Evolutionary conservation across 2,329 filamentous ascomycete genomes (phyloP).

Genomic region (Nothopassalora personata): DNA sequence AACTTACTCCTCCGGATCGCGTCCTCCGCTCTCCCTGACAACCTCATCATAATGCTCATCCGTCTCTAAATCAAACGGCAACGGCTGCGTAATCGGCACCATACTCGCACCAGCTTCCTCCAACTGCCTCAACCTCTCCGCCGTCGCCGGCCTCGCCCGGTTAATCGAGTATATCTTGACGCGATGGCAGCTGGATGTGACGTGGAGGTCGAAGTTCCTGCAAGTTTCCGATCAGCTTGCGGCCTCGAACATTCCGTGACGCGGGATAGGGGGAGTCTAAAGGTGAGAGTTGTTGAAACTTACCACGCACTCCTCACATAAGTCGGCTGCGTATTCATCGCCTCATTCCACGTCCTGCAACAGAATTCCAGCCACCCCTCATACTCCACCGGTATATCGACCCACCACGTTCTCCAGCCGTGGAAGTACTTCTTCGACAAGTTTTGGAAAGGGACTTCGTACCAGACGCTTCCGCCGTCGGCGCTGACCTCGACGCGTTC

Average conservation of each 20-base stretch:
- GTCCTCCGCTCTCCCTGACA: neutral
- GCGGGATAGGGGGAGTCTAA: too few relatives aligned
- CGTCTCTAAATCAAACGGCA: slow-evolving; percentile 46
- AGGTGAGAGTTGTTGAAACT: too few relatives aligned
- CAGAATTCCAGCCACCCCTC: slow-evolving; percentile 46
- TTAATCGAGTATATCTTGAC: slow-evolving; percentile 61
- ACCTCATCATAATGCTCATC: slow-evolving; percentile 45
- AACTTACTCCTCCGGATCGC: neutral
- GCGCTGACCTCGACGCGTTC: slow-evolving; percentile 59
- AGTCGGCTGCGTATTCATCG: slow-evolving; percentile 44
- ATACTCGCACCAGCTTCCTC: slow-evolving; percentile 46
- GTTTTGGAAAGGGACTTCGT: slow-evolving; percentile 56
- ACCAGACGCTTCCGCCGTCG: slow-evolving; percentile 62
- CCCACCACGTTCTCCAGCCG: slow-evolving; percentile 61
- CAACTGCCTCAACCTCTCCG: slow-evolving; percentile 47
- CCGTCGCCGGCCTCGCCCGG: slow-evolving; percentile 45
- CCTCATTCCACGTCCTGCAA: slow-evolving; percentile 42
- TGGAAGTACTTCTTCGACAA: slow-evolving; percentile 58
- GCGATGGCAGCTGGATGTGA: slow-evolving; percentile 58
- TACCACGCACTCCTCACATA: slow-evolving; percentile 41
- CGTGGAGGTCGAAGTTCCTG: slow-evolving; percentile 59
- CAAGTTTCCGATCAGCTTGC: too few relatives aligned
- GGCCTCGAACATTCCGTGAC: too few relatives aligned
- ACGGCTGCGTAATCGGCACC: slow-evolving; percentile 50
- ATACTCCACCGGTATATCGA: slow-evolving; percentile 54